Percentiles rank a stretch among this genome's conserved stretches.
Conservation (phyloP, 2,329 filamentous ascomycete genomes). For the Botrytis paeoniae region DNA sequence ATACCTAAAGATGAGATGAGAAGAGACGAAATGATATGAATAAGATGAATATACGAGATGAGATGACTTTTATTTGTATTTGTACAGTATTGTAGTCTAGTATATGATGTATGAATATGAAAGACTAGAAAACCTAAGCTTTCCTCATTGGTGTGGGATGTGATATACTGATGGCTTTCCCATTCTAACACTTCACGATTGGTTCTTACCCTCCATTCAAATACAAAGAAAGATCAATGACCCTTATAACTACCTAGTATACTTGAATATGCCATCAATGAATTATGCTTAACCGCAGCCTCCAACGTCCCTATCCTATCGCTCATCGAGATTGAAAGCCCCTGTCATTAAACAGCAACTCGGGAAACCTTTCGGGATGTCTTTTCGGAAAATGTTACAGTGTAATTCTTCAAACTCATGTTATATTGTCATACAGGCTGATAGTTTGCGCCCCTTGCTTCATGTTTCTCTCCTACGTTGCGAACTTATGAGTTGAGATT, state of each 20-base stretch:
- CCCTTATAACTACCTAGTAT: not conserved
- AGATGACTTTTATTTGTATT: constrained; percentile 1
- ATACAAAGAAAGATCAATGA: not conserved
- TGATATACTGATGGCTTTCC: not conserved
- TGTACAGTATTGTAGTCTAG: constrained; percentile 9
- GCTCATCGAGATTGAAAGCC: no score
- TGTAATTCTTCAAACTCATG: no score
- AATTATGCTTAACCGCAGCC: no score
- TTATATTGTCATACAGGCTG: no score
- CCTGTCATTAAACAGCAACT: no score
- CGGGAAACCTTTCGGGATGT: no score
- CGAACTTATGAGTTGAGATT: no score
- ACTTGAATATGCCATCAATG: not conserved
- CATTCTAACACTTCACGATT: not conserved
- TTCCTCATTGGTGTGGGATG: not conserved
- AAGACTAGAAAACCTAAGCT: not conserved
- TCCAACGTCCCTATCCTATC: no score
- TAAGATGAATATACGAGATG: constrained; percentile 17
- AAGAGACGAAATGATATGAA: constrained; percentile 16
- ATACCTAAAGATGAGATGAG: constrained; percentile 11
- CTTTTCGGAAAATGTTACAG: no score
- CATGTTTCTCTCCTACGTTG: no score
- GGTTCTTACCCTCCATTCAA: not conserved
- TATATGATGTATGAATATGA: not conserved
- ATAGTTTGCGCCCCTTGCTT: no score